Percentiles rank a stretch among this genome's conserved stretches.
Evolutionary conservation across 768 basidiomycete species (phyloP).

Genomic region (Macrolepiota fuliginosa): DNA sequence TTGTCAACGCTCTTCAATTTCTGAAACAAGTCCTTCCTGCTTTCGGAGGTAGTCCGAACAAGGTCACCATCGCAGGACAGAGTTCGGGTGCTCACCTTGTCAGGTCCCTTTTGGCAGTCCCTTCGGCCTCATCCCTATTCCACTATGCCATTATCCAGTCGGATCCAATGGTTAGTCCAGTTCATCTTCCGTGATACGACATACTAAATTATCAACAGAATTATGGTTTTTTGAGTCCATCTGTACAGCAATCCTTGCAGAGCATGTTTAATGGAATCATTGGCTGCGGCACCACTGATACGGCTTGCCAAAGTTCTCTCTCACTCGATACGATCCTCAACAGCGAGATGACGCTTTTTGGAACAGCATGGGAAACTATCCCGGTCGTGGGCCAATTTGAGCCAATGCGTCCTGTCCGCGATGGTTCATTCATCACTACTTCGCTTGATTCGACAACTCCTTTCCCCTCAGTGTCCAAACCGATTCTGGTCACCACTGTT

Average conservation of each 20-base stretch:
- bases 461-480: conserved; percentile 61
- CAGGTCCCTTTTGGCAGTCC: conserved; percentile 69
- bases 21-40: conserved; percentile 52
- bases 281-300: conserved; percentile 43
- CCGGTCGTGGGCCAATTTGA: conserved; percentile 48
- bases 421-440: conserved; percentile 67
- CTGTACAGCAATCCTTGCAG: conserved; percentile 54
- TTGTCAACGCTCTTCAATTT: conserved; percentile 65
- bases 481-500: conserved; percentile 70
- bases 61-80: conserved; percentile 80
- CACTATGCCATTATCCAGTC: conserved; percentile 79
- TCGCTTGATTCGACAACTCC: conserved; percentile 59
- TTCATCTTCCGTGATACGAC: background rate
- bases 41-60: conserved; percentile 64
- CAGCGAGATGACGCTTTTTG: conserved; percentile 46
- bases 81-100: conserved; percentile 80
- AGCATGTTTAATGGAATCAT: conserved; percentile 46
- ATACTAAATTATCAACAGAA: conserved; percentile 40
- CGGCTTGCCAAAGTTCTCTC: conserved; percentile 48
- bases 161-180: conserved; percentile 70
- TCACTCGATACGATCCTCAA: conserved; percentile 50
- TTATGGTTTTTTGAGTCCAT: conserved; percentile 62
- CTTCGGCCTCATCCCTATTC: conserved; percentile 72
- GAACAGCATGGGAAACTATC: conserved; percentile 42
- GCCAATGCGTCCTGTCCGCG: conserved; percentile 67